Base-by-base conservation (phyloP, 2,329 filamentous ascomycete genomes). In the Metarhizium rileyi region DNA sequence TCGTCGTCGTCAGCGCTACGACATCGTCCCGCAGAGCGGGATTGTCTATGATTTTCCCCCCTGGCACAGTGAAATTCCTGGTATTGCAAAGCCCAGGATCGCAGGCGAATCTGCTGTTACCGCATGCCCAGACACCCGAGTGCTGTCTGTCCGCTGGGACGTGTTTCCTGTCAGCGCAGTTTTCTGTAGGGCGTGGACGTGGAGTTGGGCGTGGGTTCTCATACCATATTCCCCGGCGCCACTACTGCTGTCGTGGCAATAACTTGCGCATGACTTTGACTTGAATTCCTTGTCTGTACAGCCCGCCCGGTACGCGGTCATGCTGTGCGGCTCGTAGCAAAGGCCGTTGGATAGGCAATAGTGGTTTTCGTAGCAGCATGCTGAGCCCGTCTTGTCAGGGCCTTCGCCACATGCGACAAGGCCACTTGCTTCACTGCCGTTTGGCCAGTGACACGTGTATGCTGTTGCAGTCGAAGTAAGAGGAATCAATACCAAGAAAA, bases 321-420 rank as follows among this genome's bases (percentile, higher is more conserved):
- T 40, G 35, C n/a, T 40, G 5, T 22, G 22, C 10, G 45, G 46
- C 25, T 26, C 46, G 23, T 40, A 47, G 35, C 46, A 47, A 33
- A 47, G 46, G 23, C 46, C 45, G n/a, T 47, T 47, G 14, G 45
- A 47, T 20, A 47, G 35, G 5, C 45, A 47, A 36, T 22, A 47
- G 35, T 47, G 46, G 35, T 12, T 26, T 33, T 47, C 16, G 35
- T 40, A 47, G 46, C 46, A 47, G 28, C 46, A 41, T 20, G 35
- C 46, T 36, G 46, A 40, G 25, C 28, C 27, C 23, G 46, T 10
- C 10, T 10, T 47, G 22, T 33, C 45, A 8, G 35, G 28, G 30
- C 22, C 45, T 6, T 23, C 22, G 22, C 45, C 22, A 22, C 23
- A 40, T 23, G 35, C 20, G 10, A 38, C 5, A 2, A 38, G 35